These are phyloP conservation scores for Phytophthora aleatoria DNA, from an alignment of 352 stramenopile genomes.

Conservation along the genomic window DNA sequence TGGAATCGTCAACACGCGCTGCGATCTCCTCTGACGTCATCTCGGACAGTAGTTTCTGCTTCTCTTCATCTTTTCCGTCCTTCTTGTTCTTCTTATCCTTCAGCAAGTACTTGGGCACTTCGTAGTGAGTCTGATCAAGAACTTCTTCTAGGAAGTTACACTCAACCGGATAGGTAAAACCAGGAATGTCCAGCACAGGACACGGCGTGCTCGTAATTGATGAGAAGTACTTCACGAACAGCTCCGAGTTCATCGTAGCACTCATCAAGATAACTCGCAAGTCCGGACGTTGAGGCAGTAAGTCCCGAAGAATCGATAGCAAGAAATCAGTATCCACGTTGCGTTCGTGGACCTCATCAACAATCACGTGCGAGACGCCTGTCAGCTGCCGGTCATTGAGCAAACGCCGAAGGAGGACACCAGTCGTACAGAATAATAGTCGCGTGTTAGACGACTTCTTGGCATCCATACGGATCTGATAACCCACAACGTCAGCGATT, in stretches of 20 bases:
- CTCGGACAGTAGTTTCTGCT: constrained; percentile 33
- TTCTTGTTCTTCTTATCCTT: constrained; percentile 62
- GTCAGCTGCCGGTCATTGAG: constrained; percentile 89
- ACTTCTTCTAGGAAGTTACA: constrained; percentile 84
- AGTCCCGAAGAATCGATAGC: constrained; percentile 90
- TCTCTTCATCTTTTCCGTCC: constrained; percentile 25
- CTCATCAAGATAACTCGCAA: constrained; percentile 96
- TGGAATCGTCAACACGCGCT: constrained; percentile 84
- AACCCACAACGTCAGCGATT: constrained; percentile 89
- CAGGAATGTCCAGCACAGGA: constrained; percentile 85
- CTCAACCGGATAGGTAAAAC: constrained; percentile 85
- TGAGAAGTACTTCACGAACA: constrained; percentile 91
- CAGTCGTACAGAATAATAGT: constrained; percentile 96
- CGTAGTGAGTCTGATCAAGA: constrained; percentile 59
- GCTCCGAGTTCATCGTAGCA: constrained; percentile 93
- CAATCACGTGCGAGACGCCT: constrained; percentile 96
- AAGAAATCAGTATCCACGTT: constrained; percentile 97
- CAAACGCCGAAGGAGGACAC: constrained; percentile 93
- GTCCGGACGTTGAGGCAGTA: constrained; percentile 72
- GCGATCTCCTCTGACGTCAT: constrained; percentile 59
- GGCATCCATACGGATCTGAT: constrained; percentile 96
- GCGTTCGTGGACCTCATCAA: constrained; percentile 99
- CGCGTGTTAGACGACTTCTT: constrained; percentile 90
- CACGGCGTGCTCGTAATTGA: constrained; percentile 46
- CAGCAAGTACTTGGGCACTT: constrained; percentile 65